Percentiles rank a stretch among this genome's conserved stretches.
Conservation (phyloP, 179 eudicot genomes). For the Drosera spatulata region DNA sequence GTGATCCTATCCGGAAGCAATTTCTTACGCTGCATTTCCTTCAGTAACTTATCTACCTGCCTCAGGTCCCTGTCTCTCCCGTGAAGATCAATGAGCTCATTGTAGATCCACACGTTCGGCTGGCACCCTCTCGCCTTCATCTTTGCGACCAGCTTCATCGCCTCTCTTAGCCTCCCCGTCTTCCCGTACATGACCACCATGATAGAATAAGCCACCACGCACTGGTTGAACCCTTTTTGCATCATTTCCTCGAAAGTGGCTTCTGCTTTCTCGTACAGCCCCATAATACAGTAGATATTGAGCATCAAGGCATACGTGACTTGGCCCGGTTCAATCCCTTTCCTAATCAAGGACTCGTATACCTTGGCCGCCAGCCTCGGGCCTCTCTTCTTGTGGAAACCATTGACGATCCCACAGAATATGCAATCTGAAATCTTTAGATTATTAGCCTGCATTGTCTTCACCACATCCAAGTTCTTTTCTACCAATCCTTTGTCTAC, state of each 20-base stretch:
- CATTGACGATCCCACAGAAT: constrained; percentile 74
- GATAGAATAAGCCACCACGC: constrained; percentile 88
- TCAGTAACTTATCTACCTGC: constrained; percentile 80
- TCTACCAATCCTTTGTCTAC: constrained; percentile 52
- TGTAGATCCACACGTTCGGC: constrained; percentile 91
- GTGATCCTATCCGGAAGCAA: constrained; percentile 55
- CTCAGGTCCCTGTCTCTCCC: constrained; percentile 48
- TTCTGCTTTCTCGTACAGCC: constrained; percentile 44
- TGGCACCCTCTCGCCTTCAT: constrained; percentile 80
- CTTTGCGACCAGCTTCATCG: constrained; percentile 68
- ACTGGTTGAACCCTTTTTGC: constrained; percentile 49
- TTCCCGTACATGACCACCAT: constrained; percentile 89
- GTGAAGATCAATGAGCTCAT: constrained; percentile 63
- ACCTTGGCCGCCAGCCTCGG: constrained; percentile 34
- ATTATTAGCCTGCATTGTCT: constrained; percentile 37
- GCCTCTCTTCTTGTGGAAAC: constrained; percentile 65
- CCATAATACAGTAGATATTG: constrained; percentile 49
- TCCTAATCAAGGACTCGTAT: constrained; percentile 32
- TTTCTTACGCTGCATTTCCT: constrained; percentile 79
- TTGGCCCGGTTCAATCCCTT: constrained; percentile 72
- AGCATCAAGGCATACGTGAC: constrained; percentile 76
- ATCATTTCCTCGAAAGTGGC: constrained; percentile 52
- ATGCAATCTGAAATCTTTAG: constrained; percentile 75
- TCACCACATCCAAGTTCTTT: constrained; percentile 47
- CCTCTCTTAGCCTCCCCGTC: constrained; percentile 48